Conservation (phyloP, 2,329 filamentous ascomycete species). For the Clarireedia paspali region DNA sequence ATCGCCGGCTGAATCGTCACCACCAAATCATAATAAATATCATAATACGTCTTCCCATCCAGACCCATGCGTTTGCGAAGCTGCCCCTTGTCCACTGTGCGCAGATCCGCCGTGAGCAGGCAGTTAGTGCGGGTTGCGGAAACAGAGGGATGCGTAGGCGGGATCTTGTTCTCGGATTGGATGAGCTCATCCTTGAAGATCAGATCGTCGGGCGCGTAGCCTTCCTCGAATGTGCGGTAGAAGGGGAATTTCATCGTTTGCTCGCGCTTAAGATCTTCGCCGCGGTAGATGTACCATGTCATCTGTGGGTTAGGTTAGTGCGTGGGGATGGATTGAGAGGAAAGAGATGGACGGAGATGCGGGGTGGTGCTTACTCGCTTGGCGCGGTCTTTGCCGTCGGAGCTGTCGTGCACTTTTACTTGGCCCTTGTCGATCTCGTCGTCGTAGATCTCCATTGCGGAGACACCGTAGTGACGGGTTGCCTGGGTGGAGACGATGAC, state of each 20-base stretch:
- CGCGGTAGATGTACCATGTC: slow-evolving; percentile 18
- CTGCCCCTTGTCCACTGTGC: slow-evolving; percentile 3
- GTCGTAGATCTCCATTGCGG: slow-evolving; percentile 1
- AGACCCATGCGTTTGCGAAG: slow-evolving; percentile 4
- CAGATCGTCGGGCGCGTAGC: slow-evolving; percentile 2
- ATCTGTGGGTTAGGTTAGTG: slow-evolving; percentile 11
- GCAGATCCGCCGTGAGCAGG: slow-evolving; percentile 8
- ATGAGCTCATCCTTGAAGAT: slow-evolving; percentile 14
- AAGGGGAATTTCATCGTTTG: slow-evolving; percentile 15
- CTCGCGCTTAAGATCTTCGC: slow-evolving; percentile 15
- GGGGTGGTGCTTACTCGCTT: not conserved
- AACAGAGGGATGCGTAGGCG: slow-evolving; percentile 3
- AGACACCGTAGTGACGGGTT: slow-evolving; percentile 18
- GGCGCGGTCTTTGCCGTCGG: not conserved
- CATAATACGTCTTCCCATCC: slow-evolving; percentile 8
- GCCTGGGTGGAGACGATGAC: slow-evolving; percentile 15
- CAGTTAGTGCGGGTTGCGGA: slow-evolving; percentile 1
- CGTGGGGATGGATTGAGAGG: not conserved
- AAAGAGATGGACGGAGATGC: not conserved
- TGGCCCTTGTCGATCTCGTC: slow-evolving; percentile 8
- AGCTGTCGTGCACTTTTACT: not conserved
- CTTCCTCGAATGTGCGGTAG: slow-evolving; percentile 6
- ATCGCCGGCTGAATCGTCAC: slow-evolving; percentile 10
- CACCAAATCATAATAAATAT: slow-evolving; percentile 10
- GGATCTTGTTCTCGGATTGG: slow-evolving; percentile 4